Conservation (phyloP, 192 early-diverging fungal species). For the Backusella tarrabulga region DNA sequence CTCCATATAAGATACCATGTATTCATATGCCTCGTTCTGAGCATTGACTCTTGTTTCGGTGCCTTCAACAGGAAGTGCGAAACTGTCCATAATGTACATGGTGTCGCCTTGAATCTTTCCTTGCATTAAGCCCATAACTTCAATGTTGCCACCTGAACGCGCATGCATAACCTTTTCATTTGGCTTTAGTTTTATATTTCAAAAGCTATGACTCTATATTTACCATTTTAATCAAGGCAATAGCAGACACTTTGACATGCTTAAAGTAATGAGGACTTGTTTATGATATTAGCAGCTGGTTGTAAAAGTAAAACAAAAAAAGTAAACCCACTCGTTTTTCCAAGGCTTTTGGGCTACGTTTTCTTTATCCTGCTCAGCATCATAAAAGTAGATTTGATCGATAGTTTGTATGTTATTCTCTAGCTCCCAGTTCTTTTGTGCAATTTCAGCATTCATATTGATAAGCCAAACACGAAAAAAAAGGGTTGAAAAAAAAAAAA, state of each 20-base stretch:
- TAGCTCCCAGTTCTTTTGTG: slow-evolving; percentile 58
- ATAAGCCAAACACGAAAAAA: not conserved
- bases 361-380: slow-evolving; percentile 65
- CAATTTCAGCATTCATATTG: slow-evolving; percentile 47
- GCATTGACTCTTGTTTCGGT: slow-evolving; percentile 98
- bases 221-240: slow-evolving; percentile 98
- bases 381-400: slow-evolving; percentile 82
- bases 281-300: not conserved
- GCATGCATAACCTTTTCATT: slow-evolving; percentile 85
- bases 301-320: not conserved
- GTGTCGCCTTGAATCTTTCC: slow-evolving; percentile 86
- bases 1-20: slow-evolving; percentile 93
- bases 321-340: slow-evolving; percentile 68
- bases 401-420: slow-evolving; percentile 79
- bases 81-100: slow-evolving; percentile 95
- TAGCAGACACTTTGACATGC: slow-evolving; percentile 88
- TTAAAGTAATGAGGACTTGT: slow-evolving; percentile 81
- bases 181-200: not conserved
- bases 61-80: slow-evolving; percentile 96
- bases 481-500: not conserved
- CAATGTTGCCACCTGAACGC: slow-evolving; percentile 92
- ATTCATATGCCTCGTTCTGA: slow-evolving; percentile 90
- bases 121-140: slow-evolving; percentile 99
- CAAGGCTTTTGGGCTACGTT: slow-evolving; percentile 71
- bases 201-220: not conserved